These are phyloP conservation scores for Colletotrichum filicis DNA, from an alignment of 2,329 filamentous ascomycete species.

Conservation along the genomic window DNA sequence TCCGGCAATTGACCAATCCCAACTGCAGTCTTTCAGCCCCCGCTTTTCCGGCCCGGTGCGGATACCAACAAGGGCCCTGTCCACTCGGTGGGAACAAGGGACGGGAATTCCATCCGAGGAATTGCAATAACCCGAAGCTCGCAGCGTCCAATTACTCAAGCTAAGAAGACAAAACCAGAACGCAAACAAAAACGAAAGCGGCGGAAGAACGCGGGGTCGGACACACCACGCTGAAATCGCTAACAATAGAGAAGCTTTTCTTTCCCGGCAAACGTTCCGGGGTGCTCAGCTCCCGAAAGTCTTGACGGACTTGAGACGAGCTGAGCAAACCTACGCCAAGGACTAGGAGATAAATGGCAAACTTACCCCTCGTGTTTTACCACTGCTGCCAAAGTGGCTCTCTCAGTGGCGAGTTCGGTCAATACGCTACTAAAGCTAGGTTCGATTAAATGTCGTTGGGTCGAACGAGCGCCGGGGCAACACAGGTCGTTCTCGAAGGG, in stretches of 20 bases:
- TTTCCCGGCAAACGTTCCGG: background rate
- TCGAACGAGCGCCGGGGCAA: background rate
- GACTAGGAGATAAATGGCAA: background rate
- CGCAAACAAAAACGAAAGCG: background rate
- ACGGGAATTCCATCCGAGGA: conserved; percentile 13
- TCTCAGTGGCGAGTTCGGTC: too few species aligned
- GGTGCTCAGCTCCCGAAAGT: background rate
- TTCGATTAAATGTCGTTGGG: background rate
- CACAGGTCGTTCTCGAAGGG: background rate
- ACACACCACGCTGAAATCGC: too few species aligned
- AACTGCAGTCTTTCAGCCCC: background rate
- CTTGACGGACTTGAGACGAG: background rate
- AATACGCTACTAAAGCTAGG: too few species aligned
- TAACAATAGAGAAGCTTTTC: background rate
- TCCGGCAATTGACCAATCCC: conserved; percentile 24
- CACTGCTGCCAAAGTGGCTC: too few species aligned
- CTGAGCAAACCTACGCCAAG: background rate
- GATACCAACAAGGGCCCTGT: conserved; percentile 22
- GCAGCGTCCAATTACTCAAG: background rate
- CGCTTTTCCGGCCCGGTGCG: conserved; percentile 25
- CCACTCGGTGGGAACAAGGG: conserved; percentile 1
- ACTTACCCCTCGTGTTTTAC: background rate
- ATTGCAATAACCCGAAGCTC: background rate
- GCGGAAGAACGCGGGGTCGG: too few species aligned
- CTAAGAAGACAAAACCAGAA: background rate